Evolutionary conservation across 805 yeast species (phyloP).

Genomic region (Myxozyma kluyveri): DNA sequence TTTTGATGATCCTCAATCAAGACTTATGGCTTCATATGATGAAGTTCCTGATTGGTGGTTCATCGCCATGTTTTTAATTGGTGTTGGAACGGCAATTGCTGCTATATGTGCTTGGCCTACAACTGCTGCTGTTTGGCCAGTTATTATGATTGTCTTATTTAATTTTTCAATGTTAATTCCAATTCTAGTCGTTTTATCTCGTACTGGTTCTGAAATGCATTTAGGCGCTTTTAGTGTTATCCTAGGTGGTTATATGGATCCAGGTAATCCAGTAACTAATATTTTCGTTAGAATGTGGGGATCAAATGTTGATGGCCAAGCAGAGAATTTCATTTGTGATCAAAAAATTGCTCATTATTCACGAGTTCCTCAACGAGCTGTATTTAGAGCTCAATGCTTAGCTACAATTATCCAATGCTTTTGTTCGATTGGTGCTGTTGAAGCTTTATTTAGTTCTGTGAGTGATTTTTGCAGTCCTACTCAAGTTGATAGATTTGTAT

Average conservation of each 20-base stretch:
- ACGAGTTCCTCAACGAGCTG: slow-evolving; percentile 43
- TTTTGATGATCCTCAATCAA: slow-evolving; percentile 35
- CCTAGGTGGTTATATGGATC: slow-evolving; percentile 33
- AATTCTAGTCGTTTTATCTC: slow-evolving; percentile 36
- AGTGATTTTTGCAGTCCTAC: slow-evolving; percentile 18
- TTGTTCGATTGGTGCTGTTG: slow-evolving; percentile 14
- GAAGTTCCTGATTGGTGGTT: slow-evolving; percentile 54
- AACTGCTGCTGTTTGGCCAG: slow-evolving; percentile 38
- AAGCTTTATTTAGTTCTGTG: slow-evolving; percentile 16
- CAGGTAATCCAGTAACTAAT: slow-evolving; percentile 56
- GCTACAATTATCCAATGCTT: slow-evolving; percentile 20
- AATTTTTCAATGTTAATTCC: slow-evolving; percentile 37
- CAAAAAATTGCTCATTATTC: slow-evolving; percentile 56
- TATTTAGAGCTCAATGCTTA: slow-evolving; percentile 40
- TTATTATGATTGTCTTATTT: slow-evolving; percentile 37
- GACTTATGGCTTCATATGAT: slow-evolving; percentile 12
- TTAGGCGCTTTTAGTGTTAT: slow-evolving; percentile 36
- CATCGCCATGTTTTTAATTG: slow-evolving; percentile 43
- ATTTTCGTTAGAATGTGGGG: slow-evolving; percentile 53
- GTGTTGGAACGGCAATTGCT: slow-evolving; percentile 47
- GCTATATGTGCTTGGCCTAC: slow-evolving; percentile 39
- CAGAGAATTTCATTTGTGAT: slow-evolving; percentile 58
- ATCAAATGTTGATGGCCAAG: slow-evolving; percentile 62
- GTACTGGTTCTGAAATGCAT: slow-evolving; percentile 42
- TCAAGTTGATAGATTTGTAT: slow-evolving; percentile 18